These are phyloP conservation scores for Gymnopus androsaceus DNA, from an alignment of 1,284 basidiomycete species.

Conservation along the genomic window DNA sequence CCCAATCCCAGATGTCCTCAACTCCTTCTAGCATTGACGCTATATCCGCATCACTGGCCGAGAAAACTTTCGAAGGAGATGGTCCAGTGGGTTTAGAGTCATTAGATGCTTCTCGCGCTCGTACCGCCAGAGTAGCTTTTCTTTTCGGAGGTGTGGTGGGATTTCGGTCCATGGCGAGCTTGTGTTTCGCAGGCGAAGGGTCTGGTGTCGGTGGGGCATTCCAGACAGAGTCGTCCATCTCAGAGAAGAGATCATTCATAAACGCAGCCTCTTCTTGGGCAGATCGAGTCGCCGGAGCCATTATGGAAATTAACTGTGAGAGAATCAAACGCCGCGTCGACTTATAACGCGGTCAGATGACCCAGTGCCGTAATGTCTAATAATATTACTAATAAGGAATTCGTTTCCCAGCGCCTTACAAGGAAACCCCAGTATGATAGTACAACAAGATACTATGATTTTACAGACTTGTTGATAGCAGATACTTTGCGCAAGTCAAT, in stretches of 20 bases:
- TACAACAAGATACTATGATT: not conserved
- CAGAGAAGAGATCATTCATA: slow-evolving; percentile 47
- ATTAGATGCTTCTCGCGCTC: slow-evolving; percentile 9
- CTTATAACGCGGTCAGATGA: too few species aligned
- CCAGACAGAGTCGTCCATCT: slow-evolving; percentile 49
- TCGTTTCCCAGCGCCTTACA: not conserved
- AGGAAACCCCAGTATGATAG: not conserved
- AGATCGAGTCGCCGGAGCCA: slow-evolving; percentile 5
- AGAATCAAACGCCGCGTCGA: too few species aligned
- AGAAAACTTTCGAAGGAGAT: slow-evolving; percentile 23
- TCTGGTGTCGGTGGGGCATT: slow-evolving; percentile 40
- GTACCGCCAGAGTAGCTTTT: slow-evolving; percentile 3
- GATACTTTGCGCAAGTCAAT: slow-evolving; percentile 54
- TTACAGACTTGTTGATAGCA: slow-evolving; percentile 17
- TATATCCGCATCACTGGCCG: slow-evolving; percentile 39
- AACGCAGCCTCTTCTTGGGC: slow-evolving; percentile 45
- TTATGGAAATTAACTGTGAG: not conserved
- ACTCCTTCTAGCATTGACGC: slow-evolving; percentile 51
- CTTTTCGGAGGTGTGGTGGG: slow-evolving; percentile 26
- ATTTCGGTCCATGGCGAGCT: not conserved
- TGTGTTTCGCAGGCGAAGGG: slow-evolving; percentile 26
- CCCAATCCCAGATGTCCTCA: slow-evolving; percentile 58
- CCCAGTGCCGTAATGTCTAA: too few species aligned
- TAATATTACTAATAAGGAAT: too few species aligned
- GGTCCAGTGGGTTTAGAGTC: slow-evolving; percentile 14